phyloP scores from a whole-genome alignment of 495 filamentous ascomycete species.

The Alectoria sarmentosa region DNA sequence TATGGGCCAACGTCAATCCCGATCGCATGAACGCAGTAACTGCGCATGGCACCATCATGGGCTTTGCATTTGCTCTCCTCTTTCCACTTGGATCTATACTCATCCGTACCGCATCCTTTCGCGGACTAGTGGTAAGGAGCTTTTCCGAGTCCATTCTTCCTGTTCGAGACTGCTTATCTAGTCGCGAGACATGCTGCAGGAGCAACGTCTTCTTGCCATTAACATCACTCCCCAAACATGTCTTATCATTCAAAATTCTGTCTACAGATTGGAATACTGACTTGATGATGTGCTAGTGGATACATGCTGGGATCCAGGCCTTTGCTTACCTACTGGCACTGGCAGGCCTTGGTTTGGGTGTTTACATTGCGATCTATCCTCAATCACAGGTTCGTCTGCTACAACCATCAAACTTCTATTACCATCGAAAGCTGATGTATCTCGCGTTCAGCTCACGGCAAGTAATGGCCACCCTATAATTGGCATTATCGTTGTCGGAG shows the following conservation, averaged over 20 bases:
- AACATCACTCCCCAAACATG: neutral
- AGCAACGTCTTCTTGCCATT: neutral
- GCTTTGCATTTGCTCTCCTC: constrained; percentile 33
- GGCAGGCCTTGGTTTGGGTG: constrained; percentile 55
- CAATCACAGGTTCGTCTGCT: constrained; percentile 25
- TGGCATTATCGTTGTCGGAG: constrained; percentile 51
- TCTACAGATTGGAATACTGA: neutral
- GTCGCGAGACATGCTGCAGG: neutral
- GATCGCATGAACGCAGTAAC: constrained; percentile 26
- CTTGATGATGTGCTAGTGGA: neutral
- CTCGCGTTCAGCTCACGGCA: constrained; percentile 9
- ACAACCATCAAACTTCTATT: neutral
- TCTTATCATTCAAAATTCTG: neutral
- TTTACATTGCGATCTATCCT: constrained; percentile 40
- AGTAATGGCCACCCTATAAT: constrained; percentile 39
- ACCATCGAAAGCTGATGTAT: constrained; percentile 32
- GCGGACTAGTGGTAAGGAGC: constrained; percentile 15
- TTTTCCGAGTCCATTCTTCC: no score
- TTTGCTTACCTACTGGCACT: constrained; percentile 49
- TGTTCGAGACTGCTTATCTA: neutral
- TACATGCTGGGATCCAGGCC: constrained; percentile 55
- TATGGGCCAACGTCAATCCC: neutral
- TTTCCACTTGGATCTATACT: constrained; percentile 42
- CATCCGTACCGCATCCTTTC: constrained; percentile 37
- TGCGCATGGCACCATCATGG: constrained; percentile 40